Percentiles rank a stretch among this genome's conserved stretches.
These are phyloP conservation scores for Mortierella claussenii DNA, from an alignment of 192 early-diverging fungal genomes.

Conservation along the genomic window DNA sequence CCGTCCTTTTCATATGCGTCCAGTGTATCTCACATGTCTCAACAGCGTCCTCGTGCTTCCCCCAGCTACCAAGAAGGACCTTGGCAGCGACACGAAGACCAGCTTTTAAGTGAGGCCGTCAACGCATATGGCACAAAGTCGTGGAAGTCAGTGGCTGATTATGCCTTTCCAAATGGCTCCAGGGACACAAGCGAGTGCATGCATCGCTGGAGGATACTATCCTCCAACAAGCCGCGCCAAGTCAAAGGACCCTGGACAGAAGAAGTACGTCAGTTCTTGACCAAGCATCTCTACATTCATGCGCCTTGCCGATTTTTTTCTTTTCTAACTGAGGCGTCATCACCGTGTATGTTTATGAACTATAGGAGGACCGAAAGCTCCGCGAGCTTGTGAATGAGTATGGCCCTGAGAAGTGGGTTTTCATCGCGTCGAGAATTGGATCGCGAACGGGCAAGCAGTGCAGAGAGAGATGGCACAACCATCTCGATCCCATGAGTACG, in stretches of 20 bases:
- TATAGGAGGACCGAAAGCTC: conserved; percentile 43
- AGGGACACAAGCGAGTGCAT: conserved; percentile 39
- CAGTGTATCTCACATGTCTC: background rate
- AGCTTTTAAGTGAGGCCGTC: conserved; percentile 31
- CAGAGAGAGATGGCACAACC: conserved; percentile 48
- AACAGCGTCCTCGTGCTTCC: background rate
- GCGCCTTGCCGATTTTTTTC: background rate
- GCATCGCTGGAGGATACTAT: conserved; percentile 39
- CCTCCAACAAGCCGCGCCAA: conserved; percentile 23
- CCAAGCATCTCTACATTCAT: background rate
- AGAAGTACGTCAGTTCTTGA: conserved; percentile 22
- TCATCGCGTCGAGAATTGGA: conserved; percentile 48
- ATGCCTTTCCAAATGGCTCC: conserved; percentile 39
- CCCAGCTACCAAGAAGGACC: conserved; percentile 21
- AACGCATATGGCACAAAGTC: conserved; percentile 34
- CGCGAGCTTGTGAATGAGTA: conserved; percentile 42
- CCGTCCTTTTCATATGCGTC: background rate
- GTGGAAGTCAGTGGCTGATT: conserved; percentile 38
- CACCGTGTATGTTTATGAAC: background rate
- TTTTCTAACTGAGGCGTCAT: background rate
- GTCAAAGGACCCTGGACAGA: conserved; percentile 53
- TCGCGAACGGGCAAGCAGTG: conserved; percentile 51
- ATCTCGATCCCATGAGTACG: conserved; percentile 49
- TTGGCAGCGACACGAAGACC: conserved; percentile 47
- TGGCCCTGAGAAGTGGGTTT: conserved; percentile 52